Percentiles rank a stretch among this genome's conserved stretches.
These are phyloP conservation scores for Amaranthus cruentus DNA, from an alignment of 148 eudicot species.

Conservation along the genomic window DNA sequence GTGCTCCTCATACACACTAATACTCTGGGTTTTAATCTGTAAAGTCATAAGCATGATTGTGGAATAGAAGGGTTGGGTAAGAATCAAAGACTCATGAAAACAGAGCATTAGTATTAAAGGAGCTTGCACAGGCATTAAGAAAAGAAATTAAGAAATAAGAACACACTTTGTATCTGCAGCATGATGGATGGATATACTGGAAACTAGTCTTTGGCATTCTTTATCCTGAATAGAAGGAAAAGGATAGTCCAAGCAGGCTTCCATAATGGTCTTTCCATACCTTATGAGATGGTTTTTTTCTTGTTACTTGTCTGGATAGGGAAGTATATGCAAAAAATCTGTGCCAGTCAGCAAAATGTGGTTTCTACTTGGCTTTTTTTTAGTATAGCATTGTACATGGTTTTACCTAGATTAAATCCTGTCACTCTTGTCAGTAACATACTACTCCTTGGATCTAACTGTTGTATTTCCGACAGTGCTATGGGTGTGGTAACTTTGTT, in stretches of 20 bases:
- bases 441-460: conserved; percentile 6
- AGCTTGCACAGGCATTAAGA: neutral
- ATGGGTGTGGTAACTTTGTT: conserved; percentile 77
- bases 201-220: neutral
- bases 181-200: neutral
- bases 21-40: neutral
- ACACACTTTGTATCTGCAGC: neutral
- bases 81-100: neutral
- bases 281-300: neutral
- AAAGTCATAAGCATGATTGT: neutral
- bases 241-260: neutral
- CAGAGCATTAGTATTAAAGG: neutral
- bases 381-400: neutral
- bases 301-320: neutral
- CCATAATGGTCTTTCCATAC: neutral
- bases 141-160: neutral
- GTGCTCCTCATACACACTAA: neutral
- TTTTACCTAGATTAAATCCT: neutral
- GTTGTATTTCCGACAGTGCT: conserved; percentile 47
- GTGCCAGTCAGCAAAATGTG: neutral
- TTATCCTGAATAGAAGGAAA: neutral
- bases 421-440: neutral
- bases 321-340: neutral
- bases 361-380: neutral
- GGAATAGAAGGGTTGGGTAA: neutral